Evolutionary conservation across 1,284 basidiomycete species (phyloP), one percentile per base, ranked within the genome.

Genomic region (Tetrapyrgos nigripes): DNA sequence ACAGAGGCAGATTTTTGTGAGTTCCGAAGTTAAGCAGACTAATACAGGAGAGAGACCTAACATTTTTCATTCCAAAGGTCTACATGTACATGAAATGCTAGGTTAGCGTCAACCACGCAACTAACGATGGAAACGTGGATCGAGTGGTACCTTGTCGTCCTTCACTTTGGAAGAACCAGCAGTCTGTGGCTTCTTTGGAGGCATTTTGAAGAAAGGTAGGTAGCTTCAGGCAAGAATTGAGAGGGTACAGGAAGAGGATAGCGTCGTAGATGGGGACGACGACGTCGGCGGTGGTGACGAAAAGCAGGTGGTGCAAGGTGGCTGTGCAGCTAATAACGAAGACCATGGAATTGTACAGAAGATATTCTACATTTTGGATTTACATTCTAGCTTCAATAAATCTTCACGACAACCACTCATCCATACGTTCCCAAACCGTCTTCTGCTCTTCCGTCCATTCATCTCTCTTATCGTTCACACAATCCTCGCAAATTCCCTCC

Each of bases 21-120:
- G 21, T 13, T 53, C 43, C 50, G 31, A 14, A 14, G 14, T 14
- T 33, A 33, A 33, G 31, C 14, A 33, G 52, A 55, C 50, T 50
- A 11, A 23, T 43, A 48, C 26, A 60, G 35, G 14, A 29, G 23
- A 40, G 37, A 21, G 31, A 50, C 74, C 85, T 58, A 64, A 91
- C 89, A 78, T 95, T 96, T 83, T 95, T 94, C 85, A 95, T 81
- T 59, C 93, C 93, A 74, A 96, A 96, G 53, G 89, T 93, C 90
- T 92, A 73, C 53, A 64, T 66, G 70, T 75, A 73, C 66, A 69
- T 76, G 65, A 71, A 4, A n/a, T 8, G 37, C 37, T 40, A 40
- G 37, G 68, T 68, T 66, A 68, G 66, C 57, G 49, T 60, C 48
- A 52, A 37, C 66, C 55, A 65, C 64, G 17, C 37, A 40, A 68